Base-by-base conservation (phyloP, 2,329 filamentous ascomycete genomes). In the Neofusicoccum sp. region DNA sequence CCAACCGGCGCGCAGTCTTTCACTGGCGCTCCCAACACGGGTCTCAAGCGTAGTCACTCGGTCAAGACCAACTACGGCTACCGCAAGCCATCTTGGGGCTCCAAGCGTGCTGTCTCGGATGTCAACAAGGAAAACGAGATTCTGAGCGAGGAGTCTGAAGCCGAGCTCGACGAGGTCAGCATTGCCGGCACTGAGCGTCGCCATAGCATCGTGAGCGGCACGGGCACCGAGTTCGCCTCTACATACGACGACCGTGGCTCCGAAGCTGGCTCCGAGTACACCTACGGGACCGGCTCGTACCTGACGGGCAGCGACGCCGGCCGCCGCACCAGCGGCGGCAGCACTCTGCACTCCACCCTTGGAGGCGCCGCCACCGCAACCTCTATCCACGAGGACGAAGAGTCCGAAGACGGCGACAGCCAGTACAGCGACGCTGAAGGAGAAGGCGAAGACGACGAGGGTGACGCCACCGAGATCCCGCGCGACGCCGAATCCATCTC, bases 41-140 rank as follows among this genome's bases (percentile, higher is more conserved):
- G 85, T 50, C 82, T 96, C 67, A 78, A 78, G 69, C 76, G 77
- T 37, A 76, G 74, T 61, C 76, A 79, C 49, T 77, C 74, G 11
- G 76, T 78, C 45, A 77, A 77, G 67, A 77, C 72, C 1, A 72
- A 70, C 56, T 71, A 73, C 44, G 62, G 70, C 12, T 73, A 74
- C 50, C 78, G 77, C 63, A 67, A 68, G 2, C 76, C 74, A 2
- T 78, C 61, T 6, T 63, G 61, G 76, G 75, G 70, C 68, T 31
- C 73, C 69, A 56, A 64, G 41, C 62, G 59, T 43, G 69, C 66
- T 9, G 66, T 71, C 28, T 61, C 60, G 12, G 56, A 63, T 12
- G 44, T 29, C 1, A 76, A 83, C 71, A 83, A 83, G 69, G 81
- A 83, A 71, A 83, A 83, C 64, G 78, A 79, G 28, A 71, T 71